A percentile compares a stretch with the other conserved stretches of the same genome.
phyloP scores from a whole-genome alignment of 148 eudicot species.

The Fagopyrum esculentum region DNA sequence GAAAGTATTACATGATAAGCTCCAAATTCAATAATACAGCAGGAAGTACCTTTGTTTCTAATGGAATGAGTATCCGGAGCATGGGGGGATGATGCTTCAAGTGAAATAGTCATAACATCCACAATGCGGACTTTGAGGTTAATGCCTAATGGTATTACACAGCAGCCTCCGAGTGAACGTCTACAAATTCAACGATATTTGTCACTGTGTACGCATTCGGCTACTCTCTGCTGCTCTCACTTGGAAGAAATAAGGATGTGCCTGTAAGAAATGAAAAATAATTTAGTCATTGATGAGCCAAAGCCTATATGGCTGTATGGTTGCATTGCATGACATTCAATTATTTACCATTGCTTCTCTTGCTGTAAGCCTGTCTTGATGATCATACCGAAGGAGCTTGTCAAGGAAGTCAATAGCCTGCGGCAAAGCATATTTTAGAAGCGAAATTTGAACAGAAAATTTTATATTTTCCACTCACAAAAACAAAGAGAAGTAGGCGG shows the following conservation, averaged over 20 bases:
- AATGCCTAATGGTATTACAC: slow-evolving; percentile 8
- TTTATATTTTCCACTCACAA: not conserved
- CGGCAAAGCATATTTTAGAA: slow-evolving; percentile 3
- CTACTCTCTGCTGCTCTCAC: slow-evolving; percentile 92
- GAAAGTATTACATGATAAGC: not conserved
- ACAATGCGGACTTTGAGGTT: not conserved
- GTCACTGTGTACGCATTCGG: slow-evolving; percentile 66
- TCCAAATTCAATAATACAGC: not conserved
- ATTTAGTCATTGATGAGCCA: not conserved
- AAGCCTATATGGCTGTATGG: not conserved
- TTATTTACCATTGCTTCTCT: slow-evolving; percentile 89
- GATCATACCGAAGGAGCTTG: slow-evolving; percentile 95
- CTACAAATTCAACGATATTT: not conserved
- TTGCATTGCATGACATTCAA: not conserved
- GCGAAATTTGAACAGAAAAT: slow-evolving; percentile 1
- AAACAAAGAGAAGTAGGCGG: not conserved
- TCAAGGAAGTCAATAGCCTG: slow-evolving; percentile 98
- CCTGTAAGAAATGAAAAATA: slow-evolving; percentile 31
- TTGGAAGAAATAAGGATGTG: slow-evolving; percentile 82
- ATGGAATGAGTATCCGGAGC: not conserved
- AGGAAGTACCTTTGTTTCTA: not conserved
- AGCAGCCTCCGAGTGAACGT: not conserved
- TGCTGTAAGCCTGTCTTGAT: slow-evolving; percentile 93
- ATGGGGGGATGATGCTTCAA: not conserved
- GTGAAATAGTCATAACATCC: not conserved